A percentile compares a stretch with the other conserved stretches of the same genome.
Conservation (phyloP, 2,329 filamentous ascomycete species). For the Pseudogymnoascus verrucosus region DNA sequence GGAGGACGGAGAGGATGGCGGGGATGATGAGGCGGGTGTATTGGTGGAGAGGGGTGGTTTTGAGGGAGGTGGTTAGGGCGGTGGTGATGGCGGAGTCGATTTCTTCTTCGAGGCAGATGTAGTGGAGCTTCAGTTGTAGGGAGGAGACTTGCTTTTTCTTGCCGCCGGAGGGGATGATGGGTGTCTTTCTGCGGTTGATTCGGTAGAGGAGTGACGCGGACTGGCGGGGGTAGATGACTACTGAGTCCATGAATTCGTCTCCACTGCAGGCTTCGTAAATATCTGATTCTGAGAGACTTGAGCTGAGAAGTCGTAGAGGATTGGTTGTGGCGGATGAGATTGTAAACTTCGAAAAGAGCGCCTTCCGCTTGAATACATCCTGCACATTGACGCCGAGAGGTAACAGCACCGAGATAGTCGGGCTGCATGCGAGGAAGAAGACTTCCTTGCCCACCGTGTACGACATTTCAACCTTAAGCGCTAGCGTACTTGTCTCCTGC, state of each 20-base stretch:
- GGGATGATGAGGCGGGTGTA: conserved; percentile 42
- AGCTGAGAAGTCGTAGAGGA: conserved; percentile 66
- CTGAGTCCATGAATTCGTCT: conserved; percentile 39
- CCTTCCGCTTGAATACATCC: conserved; percentile 80
- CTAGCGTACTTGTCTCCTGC: conserved; percentile 61
- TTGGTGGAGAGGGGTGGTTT: conserved; percentile 34
- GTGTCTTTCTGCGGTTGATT: conserved; percentile 49
- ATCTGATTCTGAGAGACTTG: conserved; percentile 62
- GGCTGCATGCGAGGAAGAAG: conserved; percentile 55
- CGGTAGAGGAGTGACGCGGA: conserved; percentile 76
- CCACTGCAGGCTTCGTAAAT: conserved; percentile 59
- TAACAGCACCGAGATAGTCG: conserved; percentile 62
- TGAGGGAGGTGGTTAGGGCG: conserved; percentile 35
- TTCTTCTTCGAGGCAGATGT: conserved; percentile 69
- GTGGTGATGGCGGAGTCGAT: conserved; percentile 45
- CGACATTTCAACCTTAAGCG: conserved; percentile 65
- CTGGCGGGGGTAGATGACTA: conserved; percentile 71
- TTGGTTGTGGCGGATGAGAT: conserved; percentile 71
- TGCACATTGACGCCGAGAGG: conserved; percentile 93
- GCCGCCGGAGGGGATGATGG: conserved; percentile 16
- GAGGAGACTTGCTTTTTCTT: conserved; percentile 30
- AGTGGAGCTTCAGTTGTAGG: conserved; percentile 64
- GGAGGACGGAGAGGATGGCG: conserved; percentile 38
- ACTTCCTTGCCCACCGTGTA: conserved; percentile 61
- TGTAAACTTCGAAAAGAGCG: conserved; percentile 82